Evolutionary conservation across 441 rosid genomes (phyloP), one percentile per base, ranked within the genome.

Genomic region (Macaranga tanarius): DNA sequence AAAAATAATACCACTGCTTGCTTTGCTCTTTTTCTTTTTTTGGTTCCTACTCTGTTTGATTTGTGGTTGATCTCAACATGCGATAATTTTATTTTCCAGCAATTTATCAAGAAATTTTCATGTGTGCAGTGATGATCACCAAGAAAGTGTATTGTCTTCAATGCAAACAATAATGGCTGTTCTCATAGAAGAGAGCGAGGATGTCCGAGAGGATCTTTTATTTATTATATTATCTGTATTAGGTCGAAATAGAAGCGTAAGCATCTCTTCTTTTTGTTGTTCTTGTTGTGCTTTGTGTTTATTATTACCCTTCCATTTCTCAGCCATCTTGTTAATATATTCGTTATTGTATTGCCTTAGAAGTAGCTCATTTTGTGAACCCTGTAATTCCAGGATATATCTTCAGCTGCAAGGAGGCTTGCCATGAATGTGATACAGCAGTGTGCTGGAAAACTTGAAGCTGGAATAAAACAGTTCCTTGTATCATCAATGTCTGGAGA

Each of bases 171-270:
- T 92, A 85, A 90, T 96, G 96, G 79, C 73, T 47, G 89, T 88
- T 80, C 91, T 94, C 73, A 79, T 96, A 81, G 97, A 96, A 86
- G 98, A 96, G 80, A 96, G 97, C 73, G 99, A 94, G 84, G 99
- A 94, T 75, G 81, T 94, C 72, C 79, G 59, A 58, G 99, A 96
- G 77, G 94, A 94, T 84, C 94, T 94, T 34, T 75, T 96, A 79
- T 84, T 86, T 57, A 79, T 86, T 74, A 54, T 94, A 81, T 83
- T 96, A 79, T 91, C 97, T 70, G 85, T 79, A 57, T 79, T 96
- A 75, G 99, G 99, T 69, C 93, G 91, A 57, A 87, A 87, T 73
- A 87, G 78, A 87, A 87, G 79, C 78, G 99, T 94, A 80, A 88
- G 97, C 65, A 68, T 75, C 77, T 76, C 76, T 64, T 74, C 51